These are phyloP conservation scores for Hymenotorrendiella dingleyae DNA, from an alignment of 2,329 filamentous ascomycete genomes.

Conservation along the genomic window DNA sequence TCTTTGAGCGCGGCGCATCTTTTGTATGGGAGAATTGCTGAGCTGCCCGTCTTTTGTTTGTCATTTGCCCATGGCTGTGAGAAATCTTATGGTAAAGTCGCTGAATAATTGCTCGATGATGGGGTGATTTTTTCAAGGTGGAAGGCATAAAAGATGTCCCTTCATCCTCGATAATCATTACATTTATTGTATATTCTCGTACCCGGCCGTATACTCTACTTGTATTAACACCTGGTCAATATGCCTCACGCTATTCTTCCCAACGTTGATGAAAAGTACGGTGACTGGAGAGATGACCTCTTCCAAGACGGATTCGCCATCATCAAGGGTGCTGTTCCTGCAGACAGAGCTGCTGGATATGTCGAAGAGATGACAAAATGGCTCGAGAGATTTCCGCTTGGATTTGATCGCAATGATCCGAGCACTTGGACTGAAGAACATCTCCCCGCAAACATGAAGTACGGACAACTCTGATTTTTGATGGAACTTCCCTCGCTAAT, in stretches of 20 bases:
- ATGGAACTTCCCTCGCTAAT: no score
- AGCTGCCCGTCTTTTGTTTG: background rate
- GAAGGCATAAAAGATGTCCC: background rate
- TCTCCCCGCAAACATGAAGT: conserved; percentile 24
- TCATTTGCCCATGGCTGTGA: background rate
- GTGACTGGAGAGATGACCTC: conserved; percentile 14
- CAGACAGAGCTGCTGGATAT: conserved; percentile 31
- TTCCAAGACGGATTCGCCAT: conserved; percentile 36
- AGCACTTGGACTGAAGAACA: conserved; percentile 31
- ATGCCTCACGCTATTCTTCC: conserved; percentile 1
- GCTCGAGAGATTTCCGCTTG: conserved; percentile 24
- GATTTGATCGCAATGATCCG: conserved; percentile 32
- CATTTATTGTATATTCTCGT: no score
- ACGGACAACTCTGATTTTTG: background rate
- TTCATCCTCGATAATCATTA: background rate
- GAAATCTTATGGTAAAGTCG: background rate
- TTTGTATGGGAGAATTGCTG: background rate
- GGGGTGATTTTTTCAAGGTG: no score
- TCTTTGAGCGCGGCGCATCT: background rate
- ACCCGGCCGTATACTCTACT: background rate
- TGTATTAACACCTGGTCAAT: background rate
- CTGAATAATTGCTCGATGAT: background rate
- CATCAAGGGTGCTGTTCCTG: conserved; percentile 38
- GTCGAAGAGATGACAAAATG: conserved; percentile 18
- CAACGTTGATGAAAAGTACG: conserved; percentile 3